phyloP scores from a whole-genome alignment of 306 rosid genomes.

The Quercus wislizeni region DNA sequence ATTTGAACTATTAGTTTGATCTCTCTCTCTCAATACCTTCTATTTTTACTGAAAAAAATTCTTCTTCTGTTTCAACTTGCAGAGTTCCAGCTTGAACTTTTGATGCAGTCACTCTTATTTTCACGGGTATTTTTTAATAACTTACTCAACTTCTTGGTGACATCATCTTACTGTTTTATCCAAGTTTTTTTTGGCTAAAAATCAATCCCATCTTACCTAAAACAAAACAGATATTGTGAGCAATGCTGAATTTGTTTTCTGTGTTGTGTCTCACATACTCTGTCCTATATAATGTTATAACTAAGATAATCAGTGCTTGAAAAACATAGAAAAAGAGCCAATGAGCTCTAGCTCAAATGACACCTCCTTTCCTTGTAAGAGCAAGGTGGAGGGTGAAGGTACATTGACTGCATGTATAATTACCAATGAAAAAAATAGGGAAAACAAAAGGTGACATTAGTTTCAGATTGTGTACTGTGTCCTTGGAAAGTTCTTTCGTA shows the following conservation, averaged over 20 bases:
- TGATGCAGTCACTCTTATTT: slow-evolving; percentile 88
- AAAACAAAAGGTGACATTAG: background rate
- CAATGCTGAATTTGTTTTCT: background rate
- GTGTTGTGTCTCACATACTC: background rate
- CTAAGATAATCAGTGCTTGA: slow-evolving; percentile 2
- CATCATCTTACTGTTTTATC: background rate
- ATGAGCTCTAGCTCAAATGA: too few relatives aligned
- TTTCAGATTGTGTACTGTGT: background rate
- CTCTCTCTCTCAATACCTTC: background rate
- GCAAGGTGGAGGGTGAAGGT: too few relatives aligned
- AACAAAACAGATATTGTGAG: background rate
- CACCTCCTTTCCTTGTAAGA: too few relatives aligned
- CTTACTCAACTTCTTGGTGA: background rate
- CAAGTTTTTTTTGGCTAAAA: background rate
- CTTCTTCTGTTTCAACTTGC: slow-evolving; percentile 41
- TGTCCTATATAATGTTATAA: slow-evolving; percentile 1
- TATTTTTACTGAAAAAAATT: slow-evolving; percentile 23
- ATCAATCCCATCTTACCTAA: background rate
- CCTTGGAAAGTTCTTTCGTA: background rate
- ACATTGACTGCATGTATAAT: background rate
- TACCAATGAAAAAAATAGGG: background rate
- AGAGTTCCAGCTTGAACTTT: slow-evolving; percentile 90
- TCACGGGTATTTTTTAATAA: slow-evolving; percentile 62
- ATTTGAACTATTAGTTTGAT: background rate
- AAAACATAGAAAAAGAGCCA: background rate